Base-by-base conservation (phyloP, 768 basidiomycete genomes). In the Termitomyces heimii region DNA sequence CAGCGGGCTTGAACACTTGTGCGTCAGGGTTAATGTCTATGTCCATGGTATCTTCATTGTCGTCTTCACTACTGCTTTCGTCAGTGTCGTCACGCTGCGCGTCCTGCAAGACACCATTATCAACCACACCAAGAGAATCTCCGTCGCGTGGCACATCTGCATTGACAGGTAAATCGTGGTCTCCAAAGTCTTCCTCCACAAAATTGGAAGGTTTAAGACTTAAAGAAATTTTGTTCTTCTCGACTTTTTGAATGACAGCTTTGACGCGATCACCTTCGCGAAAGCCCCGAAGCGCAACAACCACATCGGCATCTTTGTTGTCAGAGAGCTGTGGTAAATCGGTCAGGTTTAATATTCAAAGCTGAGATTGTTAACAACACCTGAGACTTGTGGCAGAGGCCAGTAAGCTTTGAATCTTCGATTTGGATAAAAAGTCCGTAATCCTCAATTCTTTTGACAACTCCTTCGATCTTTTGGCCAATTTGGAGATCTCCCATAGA, bases 361-460 rank as follows among this genome's bases (percentile, higher is more conserved):
- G 32, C n/a, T 40, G 4, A 10, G 20, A 32, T 28, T 29, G 12
- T n/a, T 18, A 29, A 67, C 77, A 53, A n/a, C 63, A 88, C 93
- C 80, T 98, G 82, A 10, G 92, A 92, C 70, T 94, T 94, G 70
- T 98, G 96, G 69, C 96, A 99, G 12, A 99, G 78, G 5, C 96
- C 96, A 59, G 81, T 85, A 49, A 98, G 75, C 66, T 87, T 89
- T 0, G 92, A 87, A 18, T 82, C 88, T n/a, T 89, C 82, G 37
- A 98, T 88, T 67, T 86, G 83, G 56, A 99, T 83, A 73, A 98
- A 98, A n/a, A 97, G 76, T 14, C 96, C 96, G 62, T 92, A 98
- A 42, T 83, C 80, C 70, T 95, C 92, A 12, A 95, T 77, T 60
- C 81, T 85, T 70, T 89, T 93, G 56, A 98, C 82, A 26, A 77